Evolutionary conservation across 1,284 basidiomycete species (phyloP).

Genomic region (Rhodotorula sp.): DNA sequence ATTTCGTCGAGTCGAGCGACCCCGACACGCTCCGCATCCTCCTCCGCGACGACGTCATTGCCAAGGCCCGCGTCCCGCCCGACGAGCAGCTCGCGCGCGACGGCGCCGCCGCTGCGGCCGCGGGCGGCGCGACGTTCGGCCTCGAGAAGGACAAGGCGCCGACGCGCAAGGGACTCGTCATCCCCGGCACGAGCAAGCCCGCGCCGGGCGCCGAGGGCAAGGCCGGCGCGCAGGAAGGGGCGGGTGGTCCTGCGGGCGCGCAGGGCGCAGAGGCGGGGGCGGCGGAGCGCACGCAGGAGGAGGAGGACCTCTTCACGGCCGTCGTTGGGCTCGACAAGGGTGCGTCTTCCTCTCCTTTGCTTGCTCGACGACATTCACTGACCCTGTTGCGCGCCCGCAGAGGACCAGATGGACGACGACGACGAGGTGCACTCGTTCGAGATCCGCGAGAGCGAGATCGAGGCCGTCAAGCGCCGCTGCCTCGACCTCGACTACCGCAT

Average conservation of each 20-base stretch:
- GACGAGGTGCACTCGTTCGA: constrained; percentile 94
- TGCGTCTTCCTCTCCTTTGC: constrained; percentile 50
- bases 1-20: constrained; percentile 89
- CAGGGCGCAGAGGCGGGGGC: constrained; percentile 16
- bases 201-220: constrained; percentile 40
- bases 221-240: constrained; percentile 1
- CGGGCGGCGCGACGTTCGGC: constrained; percentile 65
- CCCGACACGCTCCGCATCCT: constrained; percentile 85
- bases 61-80: constrained; percentile 66
- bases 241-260: constrained; percentile 18
- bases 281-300: constrained; percentile 48
- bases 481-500: constrained; percentile 94
- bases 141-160: constrained; percentile 70
- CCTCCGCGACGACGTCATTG: constrained; percentile 80
- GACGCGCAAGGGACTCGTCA: constrained; percentile 73
- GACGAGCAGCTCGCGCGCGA: constrained; percentile 48
- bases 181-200: constrained; percentile 69
- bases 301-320: constrained; percentile 76
- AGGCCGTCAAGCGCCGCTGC: constrained; percentile 61
- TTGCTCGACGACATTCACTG: neutral
- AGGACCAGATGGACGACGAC: constrained; percentile 88
- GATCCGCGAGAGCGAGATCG: constrained; percentile 86
- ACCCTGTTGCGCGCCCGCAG: constrained; percentile 53
- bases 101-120: constrained; percentile 21
- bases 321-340: constrained; percentile 88